Percentiles rank a stretch among this genome's conserved stretches.
phyloP scores from a whole-genome alignment of 2,329 filamentous ascomycete species.

The Penicillium sp. region DNA sequence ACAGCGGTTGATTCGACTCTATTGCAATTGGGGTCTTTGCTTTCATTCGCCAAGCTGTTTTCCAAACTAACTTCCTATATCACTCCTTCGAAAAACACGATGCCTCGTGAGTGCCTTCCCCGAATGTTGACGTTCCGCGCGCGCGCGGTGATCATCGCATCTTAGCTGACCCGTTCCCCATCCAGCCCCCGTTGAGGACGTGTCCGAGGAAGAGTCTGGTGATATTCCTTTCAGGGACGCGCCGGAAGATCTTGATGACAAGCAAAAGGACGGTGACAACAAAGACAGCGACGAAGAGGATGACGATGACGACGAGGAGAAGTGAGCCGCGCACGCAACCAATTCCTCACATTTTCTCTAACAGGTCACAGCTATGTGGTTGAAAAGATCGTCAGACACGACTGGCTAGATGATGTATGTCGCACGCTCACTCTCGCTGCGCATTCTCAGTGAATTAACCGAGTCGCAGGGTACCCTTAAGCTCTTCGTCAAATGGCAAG shows the following conservation, averaged over 20 bases:
- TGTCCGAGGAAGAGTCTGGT: conserved; percentile 42
- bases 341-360: conserved; percentile 12
- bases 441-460: conserved; percentile 17
- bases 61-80: conserved; percentile 27
- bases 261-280: conserved; percentile 14
- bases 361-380: conserved; percentile 39
- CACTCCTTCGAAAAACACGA: conserved; percentile 25
- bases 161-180: conserved; percentile 12
- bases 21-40: conserved; percentile 6
- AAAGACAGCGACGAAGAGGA: conserved; percentile 18
- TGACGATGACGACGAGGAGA: conserved; percentile 32
- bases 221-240: conserved; percentile 41
- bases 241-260: conserved; percentile 19
- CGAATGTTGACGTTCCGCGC: conserved; percentile 9
- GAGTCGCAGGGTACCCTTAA: conserved; percentile 37
- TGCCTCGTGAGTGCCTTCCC: conserved; percentile 43
- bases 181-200: conserved; percentile 33
- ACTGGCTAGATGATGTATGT: conserved; percentile 37
- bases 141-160: conserved; percentile 5
- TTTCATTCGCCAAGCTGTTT: conserved; percentile 33
- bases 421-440: background rate
- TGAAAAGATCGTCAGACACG: conserved; percentile 41
- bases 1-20: background rate
- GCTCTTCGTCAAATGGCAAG: conserved; percentile 51
- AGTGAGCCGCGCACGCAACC: conserved; percentile 30